Evolutionary conservation across 2,329 filamentous ascomycete genomes (phyloP), one percentile per base, ranked within the genome.

Genomic region (Colletotrichum filicis): DNA sequence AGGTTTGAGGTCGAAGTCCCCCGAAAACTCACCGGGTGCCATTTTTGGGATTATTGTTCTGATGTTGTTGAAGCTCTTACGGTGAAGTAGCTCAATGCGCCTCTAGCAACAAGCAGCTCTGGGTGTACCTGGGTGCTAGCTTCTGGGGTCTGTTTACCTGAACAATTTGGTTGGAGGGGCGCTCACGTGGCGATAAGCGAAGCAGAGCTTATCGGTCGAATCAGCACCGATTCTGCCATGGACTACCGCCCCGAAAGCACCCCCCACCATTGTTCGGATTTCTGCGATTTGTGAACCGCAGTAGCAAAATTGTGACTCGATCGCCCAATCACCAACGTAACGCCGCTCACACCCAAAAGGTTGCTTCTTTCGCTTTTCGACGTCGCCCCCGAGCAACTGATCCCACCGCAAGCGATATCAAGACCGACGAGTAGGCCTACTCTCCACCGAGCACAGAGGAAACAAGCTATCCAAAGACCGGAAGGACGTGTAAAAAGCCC

Each of bases 261-360:
- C 79, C 83, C 82, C 83, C 83, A 83, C 82, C 80, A 82, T 81
- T 78, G 77, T 78, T 76, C 71, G 71, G 66, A 66, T 73, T 73
- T 73, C 71, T 74, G 71, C 71, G 67, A 73, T 74, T 74, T 74
- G 77, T 76, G 77, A 75, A 78, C 74, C 76, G 76, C 76, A 82
- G 82, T 84, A 79, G 83, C 82, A 85, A 85, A 84, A 84, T 84
- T 84, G 78, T 83, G 81, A 83, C 82, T 83, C 82, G 78, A 71
- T 67, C 59, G 69, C 66, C 69, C 70, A 75, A 68, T 79, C 79
- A 77, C 73, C 74, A 76, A 67, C 62, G 73, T 37, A 73, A 70
- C 66, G 14, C 60, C 60, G 66, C 61, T 71, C 71, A 70, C 16
- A 28, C 52, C 60, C 60, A 4, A n/a, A 28, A 26, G 57, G 66